phyloP scores from a whole-genome alignment of 2,329 filamentous ascomycete genomes.

The Nemania abortiva region DNA sequence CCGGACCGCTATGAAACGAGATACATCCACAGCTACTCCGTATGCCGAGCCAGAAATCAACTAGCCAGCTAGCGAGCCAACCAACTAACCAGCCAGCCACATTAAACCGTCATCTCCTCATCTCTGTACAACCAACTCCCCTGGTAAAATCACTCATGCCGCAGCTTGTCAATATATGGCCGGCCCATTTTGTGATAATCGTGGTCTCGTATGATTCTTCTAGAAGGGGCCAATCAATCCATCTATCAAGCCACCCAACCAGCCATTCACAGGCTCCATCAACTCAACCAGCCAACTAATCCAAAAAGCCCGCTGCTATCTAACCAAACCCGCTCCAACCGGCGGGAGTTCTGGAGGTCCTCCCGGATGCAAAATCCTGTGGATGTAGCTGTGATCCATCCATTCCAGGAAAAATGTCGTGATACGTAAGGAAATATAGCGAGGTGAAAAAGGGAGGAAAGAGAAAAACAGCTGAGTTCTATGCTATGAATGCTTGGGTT shows the following conservation, averaged over 20 bases:
- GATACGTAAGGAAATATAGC: not conserved
- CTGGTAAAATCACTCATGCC: slow-evolving; percentile 1
- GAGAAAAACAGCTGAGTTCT: not conserved
- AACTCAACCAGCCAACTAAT: slow-evolving; percentile 7
- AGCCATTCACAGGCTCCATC: not conserved
- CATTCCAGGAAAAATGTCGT: slow-evolving; percentile 12
- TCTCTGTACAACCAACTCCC: slow-evolving; percentile 10
- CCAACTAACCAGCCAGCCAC: not conserved
- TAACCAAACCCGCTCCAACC: not conserved
- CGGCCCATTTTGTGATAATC: slow-evolving; percentile 1
- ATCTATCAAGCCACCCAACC: not conserved
- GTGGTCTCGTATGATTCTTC: slow-evolving; percentile 6
- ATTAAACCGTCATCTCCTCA: slow-evolving; percentile 5
- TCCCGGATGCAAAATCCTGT: not conserved
- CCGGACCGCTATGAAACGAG: not conserved
- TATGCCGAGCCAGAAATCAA: not conserved
- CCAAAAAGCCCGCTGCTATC: not conserved
- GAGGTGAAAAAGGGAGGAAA: not conserved
- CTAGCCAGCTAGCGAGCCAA: not conserved
- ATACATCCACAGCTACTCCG: not conserved
- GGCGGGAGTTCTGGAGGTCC: not conserved
- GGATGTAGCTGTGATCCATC: not conserved
- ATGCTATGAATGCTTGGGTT: not conserved
- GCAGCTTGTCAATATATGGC: not conserved
- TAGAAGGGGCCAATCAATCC: not conserved